These are phyloP conservation scores for Sorghum bicolor DNA, from an alignment of 176 grass and related monocot species.

Conservation along the genomic window Sorghum_bicolor_NCBIv3 NC_012874.2:50612001-50612500, in stretches of 20 bases:
- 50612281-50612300: background rate
- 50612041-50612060: slow-evolving; percentile 26
- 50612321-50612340: background rate
- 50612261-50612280: background rate
- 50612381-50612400: background rate
- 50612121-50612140: background rate
- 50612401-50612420: background rate
- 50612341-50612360: background rate
- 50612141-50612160: slow-evolving; percentile 7
- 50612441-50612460: too few relatives aligned
- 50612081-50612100: background rate
- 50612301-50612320: background rate
- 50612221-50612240: background rate
- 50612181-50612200: background rate
- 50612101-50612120: background rate
- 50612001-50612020: background rate
- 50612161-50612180: background rate
- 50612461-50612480: background rate
- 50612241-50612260: background rate
- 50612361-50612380: background rate
- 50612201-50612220: slow-evolving; percentile 7
- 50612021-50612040: slow-evolving; percentile 18
- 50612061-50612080: background rate
- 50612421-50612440: background rate
- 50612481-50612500: background rate